phyloP scores from a whole-genome alignment of 1,139 yeast species.

The Sugiyamaella neomexicana region DNA sequence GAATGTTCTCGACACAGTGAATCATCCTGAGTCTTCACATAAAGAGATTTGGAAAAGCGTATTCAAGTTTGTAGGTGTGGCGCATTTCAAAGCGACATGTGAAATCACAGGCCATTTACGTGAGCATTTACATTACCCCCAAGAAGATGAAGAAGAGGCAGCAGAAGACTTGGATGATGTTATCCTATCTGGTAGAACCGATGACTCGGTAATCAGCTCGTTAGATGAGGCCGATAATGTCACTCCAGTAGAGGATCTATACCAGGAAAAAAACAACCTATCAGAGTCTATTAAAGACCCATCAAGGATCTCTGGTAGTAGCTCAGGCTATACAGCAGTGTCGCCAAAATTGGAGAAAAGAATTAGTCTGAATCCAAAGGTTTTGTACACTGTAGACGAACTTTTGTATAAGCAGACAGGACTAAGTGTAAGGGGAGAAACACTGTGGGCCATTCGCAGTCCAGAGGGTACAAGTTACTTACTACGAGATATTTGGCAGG shows the following conservation, averaged over 20 bases:
- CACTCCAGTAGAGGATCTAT: constrained; percentile 7
- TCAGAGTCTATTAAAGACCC: background rate
- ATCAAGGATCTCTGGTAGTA: constrained; percentile 3
- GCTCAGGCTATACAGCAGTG: constrained; percentile 7
- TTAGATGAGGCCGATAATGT: background rate
- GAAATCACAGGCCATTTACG: background rate
- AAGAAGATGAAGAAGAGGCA: too few species aligned
- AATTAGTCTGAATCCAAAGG: background rate
- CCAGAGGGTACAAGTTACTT: constrained; percentile 11
- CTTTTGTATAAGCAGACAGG: constrained; percentile 16
- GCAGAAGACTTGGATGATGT: background rate
- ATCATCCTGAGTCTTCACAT: constrained; percentile 1
- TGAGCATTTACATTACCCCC: background rate
- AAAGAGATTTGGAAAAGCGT: constrained; percentile 13
- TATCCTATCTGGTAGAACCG: constrained; percentile 1
- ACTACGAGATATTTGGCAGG: constrained; percentile 20
- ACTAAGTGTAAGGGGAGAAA: constrained; percentile 16
- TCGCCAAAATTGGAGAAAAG: background rate
- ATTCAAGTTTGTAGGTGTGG: constrained; percentile 16
- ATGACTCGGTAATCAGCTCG: background rate
- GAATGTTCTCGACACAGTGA: background rate
- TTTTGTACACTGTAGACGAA: background rate
- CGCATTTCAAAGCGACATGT: background rate
- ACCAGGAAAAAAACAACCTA: background rate
- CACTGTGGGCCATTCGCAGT: constrained; percentile 14